Conservation (phyloP, 139 green algal genomes). For the Coelastrella sp. region DNA sequence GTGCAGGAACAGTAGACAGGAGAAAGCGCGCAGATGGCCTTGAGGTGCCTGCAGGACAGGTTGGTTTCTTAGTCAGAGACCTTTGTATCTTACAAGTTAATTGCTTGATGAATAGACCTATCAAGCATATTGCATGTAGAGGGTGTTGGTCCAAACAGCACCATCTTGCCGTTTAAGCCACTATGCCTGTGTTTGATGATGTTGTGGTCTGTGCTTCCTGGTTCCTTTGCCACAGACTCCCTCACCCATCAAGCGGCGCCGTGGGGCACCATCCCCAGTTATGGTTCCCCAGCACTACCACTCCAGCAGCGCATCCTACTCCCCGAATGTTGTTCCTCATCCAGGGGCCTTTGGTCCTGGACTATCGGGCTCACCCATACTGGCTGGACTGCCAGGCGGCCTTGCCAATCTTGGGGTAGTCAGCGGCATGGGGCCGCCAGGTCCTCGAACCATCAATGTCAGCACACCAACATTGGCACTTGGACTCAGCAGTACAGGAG, state of each 20-base stretch:
- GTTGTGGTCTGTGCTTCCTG: not conserved
- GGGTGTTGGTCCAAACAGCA: too few species aligned
- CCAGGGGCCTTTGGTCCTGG: constrained; percentile 25
- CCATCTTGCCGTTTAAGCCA: too few species aligned
- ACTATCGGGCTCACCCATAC: not conserved
- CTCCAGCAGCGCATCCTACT: constrained; percentile 17
- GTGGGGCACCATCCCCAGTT: constrained; percentile 15
- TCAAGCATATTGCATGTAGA: too few species aligned
- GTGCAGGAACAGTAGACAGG: constrained; percentile 5
- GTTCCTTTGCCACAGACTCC: not conserved
- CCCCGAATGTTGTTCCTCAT: constrained; percentile 16
- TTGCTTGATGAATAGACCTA: too few species aligned
- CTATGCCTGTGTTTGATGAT: too few species aligned
- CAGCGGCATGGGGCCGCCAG: constrained; percentile 18
- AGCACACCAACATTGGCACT: not conserved
- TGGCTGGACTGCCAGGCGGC: not conserved
- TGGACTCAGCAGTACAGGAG: not conserved
- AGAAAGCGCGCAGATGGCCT: not conserved
- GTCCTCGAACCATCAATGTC: not conserved
- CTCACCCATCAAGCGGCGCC: constrained; percentile 1
- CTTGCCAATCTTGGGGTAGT: not conserved
- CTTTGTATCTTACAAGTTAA: too few species aligned
- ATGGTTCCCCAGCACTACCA: constrained; percentile 18
- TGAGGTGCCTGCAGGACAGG: constrained; percentile 6
- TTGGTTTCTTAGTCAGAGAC: too few species aligned